These are phyloP conservation scores for Mycena olivaceomarginata DNA, from an alignment of 768 basidiomycete genomes.

Conservation along the genomic window DNA sequence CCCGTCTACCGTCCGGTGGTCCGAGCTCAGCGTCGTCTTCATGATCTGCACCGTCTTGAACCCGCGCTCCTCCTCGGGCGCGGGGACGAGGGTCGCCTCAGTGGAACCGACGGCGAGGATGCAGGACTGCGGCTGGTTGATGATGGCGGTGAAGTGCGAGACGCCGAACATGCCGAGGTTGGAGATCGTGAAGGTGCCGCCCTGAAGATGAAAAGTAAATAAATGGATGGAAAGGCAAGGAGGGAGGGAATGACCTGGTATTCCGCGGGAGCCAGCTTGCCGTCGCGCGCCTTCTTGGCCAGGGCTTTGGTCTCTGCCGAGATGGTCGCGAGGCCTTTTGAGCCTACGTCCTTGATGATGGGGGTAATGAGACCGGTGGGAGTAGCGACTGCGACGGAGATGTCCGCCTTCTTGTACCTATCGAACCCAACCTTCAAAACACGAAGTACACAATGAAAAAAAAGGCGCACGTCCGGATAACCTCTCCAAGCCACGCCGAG, in stretches of 20 bases:
- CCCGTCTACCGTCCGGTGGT: conserved; percentile 97
- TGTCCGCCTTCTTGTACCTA: conserved; percentile 97
- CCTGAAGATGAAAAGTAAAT: conserved; percentile 64
- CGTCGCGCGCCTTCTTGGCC: conserved; percentile 97
- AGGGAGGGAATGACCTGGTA: conserved; percentile 82
- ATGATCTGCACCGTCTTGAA: conserved; percentile 95
- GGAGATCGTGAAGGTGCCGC: conserved; percentile 98
- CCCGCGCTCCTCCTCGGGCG: conserved; percentile 93
- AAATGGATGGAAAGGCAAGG: not conserved
- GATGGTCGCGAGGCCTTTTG: conserved; percentile 94
- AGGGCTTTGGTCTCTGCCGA: conserved; percentile 94
- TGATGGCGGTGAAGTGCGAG: conserved; percentile 97
- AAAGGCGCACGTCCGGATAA: conserved; percentile 91
- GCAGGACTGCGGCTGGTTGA: conserved; percentile 98
- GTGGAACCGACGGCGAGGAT: conserved; percentile 97
- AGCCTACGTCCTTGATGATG: conserved; percentile 94
- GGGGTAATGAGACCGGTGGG: conserved; percentile 98
- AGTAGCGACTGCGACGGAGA: conserved; percentile 97
- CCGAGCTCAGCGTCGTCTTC: conserved; percentile 97
- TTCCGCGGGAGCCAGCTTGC: conserved; percentile 95
- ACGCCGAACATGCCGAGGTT: conserved; percentile 99
- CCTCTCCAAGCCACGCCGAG: conserved; percentile 97
- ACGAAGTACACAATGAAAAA: not conserved
- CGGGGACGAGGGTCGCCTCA: conserved; percentile 89
- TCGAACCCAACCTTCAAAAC: conserved; percentile 15